Evolutionary conservation across 805 yeast species (phyloP).

Genomic region (Clavispora carvajalis): DNA sequence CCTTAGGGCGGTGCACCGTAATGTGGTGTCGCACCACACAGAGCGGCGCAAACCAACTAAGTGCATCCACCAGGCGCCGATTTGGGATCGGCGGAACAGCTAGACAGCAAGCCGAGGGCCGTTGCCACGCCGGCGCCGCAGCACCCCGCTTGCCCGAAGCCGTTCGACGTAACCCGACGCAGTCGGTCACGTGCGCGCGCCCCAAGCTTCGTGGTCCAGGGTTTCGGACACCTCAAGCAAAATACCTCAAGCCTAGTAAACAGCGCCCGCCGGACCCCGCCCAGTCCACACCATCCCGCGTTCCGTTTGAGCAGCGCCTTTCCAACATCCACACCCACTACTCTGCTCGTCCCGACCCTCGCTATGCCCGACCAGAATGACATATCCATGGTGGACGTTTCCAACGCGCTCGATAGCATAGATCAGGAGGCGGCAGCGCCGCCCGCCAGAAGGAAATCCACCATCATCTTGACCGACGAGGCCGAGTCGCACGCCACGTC

Average conservation of each 20-base stretch:
- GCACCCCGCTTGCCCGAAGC: no score
- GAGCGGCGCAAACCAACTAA: no score
- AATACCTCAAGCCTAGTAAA: not conserved
- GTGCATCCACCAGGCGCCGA: no score
- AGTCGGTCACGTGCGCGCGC: not conserved
- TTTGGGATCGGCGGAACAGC: no score
- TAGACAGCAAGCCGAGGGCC: no score
- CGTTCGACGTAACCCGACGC: not conserved
- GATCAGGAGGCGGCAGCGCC: constrained; percentile 5
- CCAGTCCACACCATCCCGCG: not conserved
- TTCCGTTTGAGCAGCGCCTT: no score
- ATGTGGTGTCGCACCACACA: no score
- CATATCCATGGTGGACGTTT: constrained; percentile 41
- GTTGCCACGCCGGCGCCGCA: no score
- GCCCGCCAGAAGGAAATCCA: constrained; percentile 57
- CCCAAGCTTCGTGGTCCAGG: not conserved
- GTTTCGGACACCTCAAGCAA: not conserved
- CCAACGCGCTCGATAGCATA: constrained; percentile 24
- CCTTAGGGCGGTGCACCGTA: no score
- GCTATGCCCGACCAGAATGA: constrained; percentile 23
- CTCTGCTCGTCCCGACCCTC: not conserved
- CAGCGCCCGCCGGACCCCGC: not conserved
- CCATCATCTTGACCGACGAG: constrained; percentile 67
- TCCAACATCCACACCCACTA: not conserved
- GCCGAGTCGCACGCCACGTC: constrained; percentile 49